Conservation (phyloP, 2,329 filamentous ascomycete species). For the Beauveria sp. region DNA sequence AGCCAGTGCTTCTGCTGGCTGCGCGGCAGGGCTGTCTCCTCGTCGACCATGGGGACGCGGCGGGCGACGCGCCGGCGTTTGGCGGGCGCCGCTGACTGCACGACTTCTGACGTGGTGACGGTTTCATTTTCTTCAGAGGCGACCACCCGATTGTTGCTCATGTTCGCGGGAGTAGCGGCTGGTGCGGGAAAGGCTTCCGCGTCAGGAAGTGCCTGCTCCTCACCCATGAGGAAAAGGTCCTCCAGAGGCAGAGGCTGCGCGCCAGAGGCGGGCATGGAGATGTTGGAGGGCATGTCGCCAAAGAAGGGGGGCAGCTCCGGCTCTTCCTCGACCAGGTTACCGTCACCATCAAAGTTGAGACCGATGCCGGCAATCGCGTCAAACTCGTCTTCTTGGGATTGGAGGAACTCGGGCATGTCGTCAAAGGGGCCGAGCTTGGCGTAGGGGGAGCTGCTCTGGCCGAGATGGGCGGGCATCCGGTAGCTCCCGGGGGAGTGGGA, state of each 20-base stretch:
- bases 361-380: conserved; percentile 32
- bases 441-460: conserved; percentile 23
- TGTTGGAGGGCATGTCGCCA: conserved; percentile 8
- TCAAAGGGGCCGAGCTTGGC: conserved; percentile 18
- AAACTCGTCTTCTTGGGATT: conserved; percentile 33
- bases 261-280: conserved; percentile 2
- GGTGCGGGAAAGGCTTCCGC: conserved; percentile 1
- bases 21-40: conserved; percentile 27
- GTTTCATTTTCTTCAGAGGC: conserved; percentile 13
- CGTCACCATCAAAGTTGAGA: conserved; percentile 43
- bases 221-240: conserved; percentile 6
- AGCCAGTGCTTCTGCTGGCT: conserved; percentile 33
- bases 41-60: conserved; percentile 22
- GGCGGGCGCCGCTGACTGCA: conserved; percentile 12
- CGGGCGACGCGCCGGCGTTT: neutral
- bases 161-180: neutral
- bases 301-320: conserved; percentile 36
- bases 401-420: conserved; percentile 20
- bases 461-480: conserved; percentile 28
- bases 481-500: conserved; percentile 26
- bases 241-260: conserved; percentile 14
- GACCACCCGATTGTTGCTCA: neutral
- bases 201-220: conserved; percentile 14
- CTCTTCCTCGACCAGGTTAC: conserved; percentile 40
- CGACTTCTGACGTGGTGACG: conserved; percentile 16